These are phyloP conservation scores for Tulasnella sp. DNA, from an alignment of 768 basidiomycete genomes.

Conservation along the genomic window DNA sequence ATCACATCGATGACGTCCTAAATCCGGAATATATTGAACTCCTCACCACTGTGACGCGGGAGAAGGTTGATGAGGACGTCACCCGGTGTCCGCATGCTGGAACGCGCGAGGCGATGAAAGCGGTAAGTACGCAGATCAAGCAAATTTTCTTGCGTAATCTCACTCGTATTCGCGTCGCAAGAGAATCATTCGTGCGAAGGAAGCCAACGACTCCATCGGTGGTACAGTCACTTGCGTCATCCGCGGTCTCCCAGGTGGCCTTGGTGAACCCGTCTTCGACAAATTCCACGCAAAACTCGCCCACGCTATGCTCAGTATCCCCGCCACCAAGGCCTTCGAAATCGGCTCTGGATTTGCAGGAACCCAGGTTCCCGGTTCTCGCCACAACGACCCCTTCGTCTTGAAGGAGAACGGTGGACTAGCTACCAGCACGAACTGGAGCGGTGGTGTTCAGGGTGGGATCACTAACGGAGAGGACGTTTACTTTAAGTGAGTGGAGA, in stretches of 20 bases:
- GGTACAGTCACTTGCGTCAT: conserved; percentile 98
- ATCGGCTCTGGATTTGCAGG: conserved; percentile 96
- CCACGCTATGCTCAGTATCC: conserved; percentile 98
- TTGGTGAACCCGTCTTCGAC: conserved; percentile 98
- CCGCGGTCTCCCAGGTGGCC: conserved; percentile 83
- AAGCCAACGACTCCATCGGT: conserved; percentile 89
- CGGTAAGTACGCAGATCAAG: neutral
- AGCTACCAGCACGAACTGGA: conserved; percentile 91
- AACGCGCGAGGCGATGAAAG: conserved; percentile 84
- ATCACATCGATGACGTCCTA: conserved; percentile 70
- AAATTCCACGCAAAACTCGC: conserved; percentile 95
- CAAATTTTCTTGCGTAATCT: neutral
- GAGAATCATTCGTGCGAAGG: conserved; percentile 94
- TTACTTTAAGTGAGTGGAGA: conserved; percentile 81
- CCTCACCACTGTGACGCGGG: conserved; percentile 77
- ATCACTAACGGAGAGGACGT: conserved; percentile 97
- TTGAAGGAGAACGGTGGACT: conserved; percentile 58
- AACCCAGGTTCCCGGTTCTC: conserved; percentile 88
- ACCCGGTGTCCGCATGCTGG: conserved; percentile 90
- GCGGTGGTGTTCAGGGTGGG: conserved; percentile 96
- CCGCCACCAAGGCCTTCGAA: conserved; percentile 98
- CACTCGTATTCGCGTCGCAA: conserved; percentile 44
- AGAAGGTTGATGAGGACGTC: conserved; percentile 81
- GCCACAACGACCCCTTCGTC: conserved; percentile 91
- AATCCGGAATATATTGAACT: conserved; percentile 82